Conservation (phyloP, 495 filamentous ascomycete species). For the Neurospora africana region DNA sequence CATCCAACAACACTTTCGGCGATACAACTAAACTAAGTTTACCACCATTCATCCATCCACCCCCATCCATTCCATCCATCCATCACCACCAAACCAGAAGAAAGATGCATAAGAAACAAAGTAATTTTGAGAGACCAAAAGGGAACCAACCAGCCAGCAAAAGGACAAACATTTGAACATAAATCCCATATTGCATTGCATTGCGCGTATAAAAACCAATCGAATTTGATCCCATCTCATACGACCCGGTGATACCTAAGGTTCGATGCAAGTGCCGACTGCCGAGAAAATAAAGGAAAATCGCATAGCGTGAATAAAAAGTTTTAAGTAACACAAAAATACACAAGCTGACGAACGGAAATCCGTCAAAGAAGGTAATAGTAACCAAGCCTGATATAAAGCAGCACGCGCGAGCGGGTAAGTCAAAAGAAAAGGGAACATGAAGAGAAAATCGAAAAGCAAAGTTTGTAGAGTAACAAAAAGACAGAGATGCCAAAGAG, state of each 20-base stretch:
- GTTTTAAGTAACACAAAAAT: not conserved
- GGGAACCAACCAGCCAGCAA: not conserved
- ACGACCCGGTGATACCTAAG: not conserved
- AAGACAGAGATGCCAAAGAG: not conserved
- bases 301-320: not conserved
- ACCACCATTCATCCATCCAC: not conserved
- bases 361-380: not conserved
- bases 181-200: not conserved
- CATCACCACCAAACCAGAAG: not conserved
- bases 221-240: not conserved
- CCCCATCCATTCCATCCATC: too few species aligned
- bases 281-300: not conserved
- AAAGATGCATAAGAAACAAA: not conserved
- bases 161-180: not conserved
- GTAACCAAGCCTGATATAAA: not conserved
- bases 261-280: not conserved
- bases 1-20: too few species aligned
- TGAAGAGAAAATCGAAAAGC: not conserved
- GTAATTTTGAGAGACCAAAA: not conserved
- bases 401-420: not conserved
- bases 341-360: not conserved
- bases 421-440: not conserved
- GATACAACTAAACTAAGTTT: not conserved
- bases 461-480: not conserved
- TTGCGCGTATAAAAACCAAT: not conserved